Conservation (phyloP, 306 rosid species). For the Malus sylvestris region DNA sequence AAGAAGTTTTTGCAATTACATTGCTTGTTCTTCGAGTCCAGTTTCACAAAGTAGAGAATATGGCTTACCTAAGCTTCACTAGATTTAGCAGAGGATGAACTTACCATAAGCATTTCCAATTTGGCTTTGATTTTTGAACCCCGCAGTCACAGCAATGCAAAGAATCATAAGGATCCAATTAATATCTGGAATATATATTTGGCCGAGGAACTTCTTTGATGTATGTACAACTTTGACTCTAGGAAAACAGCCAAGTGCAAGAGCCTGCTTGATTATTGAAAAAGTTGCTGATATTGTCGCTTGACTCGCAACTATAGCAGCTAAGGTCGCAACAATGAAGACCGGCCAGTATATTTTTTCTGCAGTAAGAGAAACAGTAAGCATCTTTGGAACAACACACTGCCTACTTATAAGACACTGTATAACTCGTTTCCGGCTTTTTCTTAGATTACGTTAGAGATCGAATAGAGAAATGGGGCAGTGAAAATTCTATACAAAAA, state of each 20-base stretch:
- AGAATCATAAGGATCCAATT: slow-evolving; percentile 97
- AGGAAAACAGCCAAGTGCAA: slow-evolving; percentile 92
- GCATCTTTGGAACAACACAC: slow-evolving; percentile 19
- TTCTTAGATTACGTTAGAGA: neutral
- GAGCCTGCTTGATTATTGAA: slow-evolving; percentile 93
- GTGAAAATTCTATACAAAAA: neutral
- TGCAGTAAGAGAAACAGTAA: slow-evolving; percentile 36
- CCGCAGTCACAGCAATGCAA: slow-evolving; percentile 93
- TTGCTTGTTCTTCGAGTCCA: neutral
- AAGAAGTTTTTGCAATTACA: neutral
- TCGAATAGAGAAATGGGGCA: neutral
- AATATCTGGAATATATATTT: slow-evolving; percentile 88
- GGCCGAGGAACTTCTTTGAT: slow-evolving; percentile 84
- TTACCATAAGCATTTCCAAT: slow-evolving; percentile 98
- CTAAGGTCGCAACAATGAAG: slow-evolving; percentile 87
- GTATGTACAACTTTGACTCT: slow-evolving; percentile 95
- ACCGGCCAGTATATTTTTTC: slow-evolving; percentile 91
- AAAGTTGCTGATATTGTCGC: slow-evolving; percentile 94
- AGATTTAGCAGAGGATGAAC: slow-evolving; percentile 10
- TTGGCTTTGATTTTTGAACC: slow-evolving; percentile 87
- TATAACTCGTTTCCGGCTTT: neutral
- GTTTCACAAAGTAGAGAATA: neutral
- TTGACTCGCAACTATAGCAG: slow-evolving; percentile 94
- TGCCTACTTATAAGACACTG: neutral
- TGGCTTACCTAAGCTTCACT: neutral